phyloP scores from a whole-genome alignment of 495 filamentous ascomycete species.

The Cercophora newfieldiana region DNA sequence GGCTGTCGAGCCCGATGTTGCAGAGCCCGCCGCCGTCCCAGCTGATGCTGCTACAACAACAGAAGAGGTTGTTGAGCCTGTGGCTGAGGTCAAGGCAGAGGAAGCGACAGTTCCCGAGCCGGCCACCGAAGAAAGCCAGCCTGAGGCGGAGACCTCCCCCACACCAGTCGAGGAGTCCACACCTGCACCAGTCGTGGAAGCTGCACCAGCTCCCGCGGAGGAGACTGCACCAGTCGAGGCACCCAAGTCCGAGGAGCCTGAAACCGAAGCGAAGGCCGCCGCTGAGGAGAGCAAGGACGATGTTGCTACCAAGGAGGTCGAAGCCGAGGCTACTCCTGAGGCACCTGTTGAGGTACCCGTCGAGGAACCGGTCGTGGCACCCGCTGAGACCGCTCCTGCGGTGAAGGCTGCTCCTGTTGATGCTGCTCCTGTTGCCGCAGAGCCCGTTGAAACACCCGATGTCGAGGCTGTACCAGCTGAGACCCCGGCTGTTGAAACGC shows the following conservation, averaged over 20 bases:
- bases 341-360: neutral
- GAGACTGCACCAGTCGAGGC: neutral
- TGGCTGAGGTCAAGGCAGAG: neutral
- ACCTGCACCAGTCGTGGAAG: neutral
- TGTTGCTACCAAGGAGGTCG: neutral
- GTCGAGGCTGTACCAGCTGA: neutral
- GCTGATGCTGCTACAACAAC: too few species aligned
- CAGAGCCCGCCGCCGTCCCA: neutral
- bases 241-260: neutral
- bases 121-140: neutral
- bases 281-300: neutral
- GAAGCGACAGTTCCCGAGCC: neutral
- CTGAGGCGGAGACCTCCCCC: neutral
- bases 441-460: neutral
- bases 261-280: neutral
- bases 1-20: neutral
- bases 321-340: neutral
- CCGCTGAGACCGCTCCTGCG: neutral
- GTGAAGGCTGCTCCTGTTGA: neutral
- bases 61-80: neutral
- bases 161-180: too few species aligned
- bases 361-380: neutral
- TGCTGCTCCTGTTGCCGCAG: neutral
- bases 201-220: neutral
- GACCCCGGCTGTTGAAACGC: neutral